Evolutionary conservation across 1,284 basidiomycete species (phyloP).

Genomic region (Marasmius fiardii): DNA sequence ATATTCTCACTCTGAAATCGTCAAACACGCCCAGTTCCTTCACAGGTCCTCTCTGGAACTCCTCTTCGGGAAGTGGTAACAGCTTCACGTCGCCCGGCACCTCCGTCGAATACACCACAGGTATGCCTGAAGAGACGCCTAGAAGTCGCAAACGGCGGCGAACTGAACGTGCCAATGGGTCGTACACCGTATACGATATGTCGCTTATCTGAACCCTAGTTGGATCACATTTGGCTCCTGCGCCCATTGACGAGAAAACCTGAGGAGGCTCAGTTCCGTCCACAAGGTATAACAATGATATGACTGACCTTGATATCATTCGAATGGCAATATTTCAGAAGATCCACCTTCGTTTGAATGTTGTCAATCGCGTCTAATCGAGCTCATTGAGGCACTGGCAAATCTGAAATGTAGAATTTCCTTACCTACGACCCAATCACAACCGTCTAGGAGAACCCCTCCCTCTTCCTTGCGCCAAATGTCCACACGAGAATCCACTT

Average conservation of each 20-base stretch:
- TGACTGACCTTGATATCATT: conserved; percentile 63
- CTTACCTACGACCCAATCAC: conserved; percentile 87
- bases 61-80: conserved; percentile 88
- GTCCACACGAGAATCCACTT: conserved; percentile 81
- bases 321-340: conserved; percentile 81
- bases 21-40: conserved; percentile 91
- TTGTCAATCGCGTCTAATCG: conserved; percentile 90
- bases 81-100: conserved; percentile 86
- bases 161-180: conserved; percentile 91
- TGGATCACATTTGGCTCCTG: conserved; percentile 95
- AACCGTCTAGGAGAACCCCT: conserved; percentile 69
- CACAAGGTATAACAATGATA: conserved; percentile 4
- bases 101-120: conserved; percentile 97
- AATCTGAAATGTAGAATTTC: not conserved
- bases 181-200: conserved; percentile 91
- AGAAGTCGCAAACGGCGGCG: conserved; percentile 74
- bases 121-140: conserved; percentile 74
- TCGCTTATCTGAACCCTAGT: conserved; percentile 95
- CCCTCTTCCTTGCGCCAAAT: conserved; percentile 82
- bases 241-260: conserved; percentile 98
- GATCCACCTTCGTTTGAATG: conserved; percentile 90
- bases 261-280: conserved; percentile 21
- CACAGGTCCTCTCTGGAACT: conserved; percentile 87
- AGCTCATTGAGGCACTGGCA: conserved; percentile 11
- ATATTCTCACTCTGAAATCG: conserved; percentile 89